Evolutionary conservation across 306 rosid species (phyloP).

Genomic region (Elaeagnus macrophylla): DNA sequence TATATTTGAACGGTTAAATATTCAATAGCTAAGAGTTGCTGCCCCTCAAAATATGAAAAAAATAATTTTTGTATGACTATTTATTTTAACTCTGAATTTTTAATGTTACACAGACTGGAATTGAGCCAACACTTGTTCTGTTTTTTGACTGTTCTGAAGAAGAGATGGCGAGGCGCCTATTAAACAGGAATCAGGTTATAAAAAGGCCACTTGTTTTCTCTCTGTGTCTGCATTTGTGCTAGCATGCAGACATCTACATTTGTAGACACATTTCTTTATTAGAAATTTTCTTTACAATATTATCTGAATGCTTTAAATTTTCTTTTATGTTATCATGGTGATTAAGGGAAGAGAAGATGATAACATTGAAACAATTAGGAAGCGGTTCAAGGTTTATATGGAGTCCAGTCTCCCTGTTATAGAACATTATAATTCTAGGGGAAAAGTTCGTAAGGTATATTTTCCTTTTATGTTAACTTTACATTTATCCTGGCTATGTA

Average conservation of each 20-base stretch:
- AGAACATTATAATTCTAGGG: slow-evolving; percentile 57
- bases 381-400: slow-evolving; percentile 80
- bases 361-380: slow-evolving; percentile 91
- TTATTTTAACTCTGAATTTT: slow-evolving; percentile 9
- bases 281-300: neutral
- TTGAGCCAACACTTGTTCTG: slow-evolving; percentile 75
- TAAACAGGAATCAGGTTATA: slow-evolving; percentile 76
- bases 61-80: neutral
- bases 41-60: neutral
- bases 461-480: slow-evolving; percentile 3
- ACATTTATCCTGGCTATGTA: neutral
- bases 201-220: slow-evolving; percentile 9
- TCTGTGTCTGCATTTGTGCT: neutral
- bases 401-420: slow-evolving; percentile 89
- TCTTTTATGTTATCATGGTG: slow-evolving; percentile 12
- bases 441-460: slow-evolving; percentile 76
- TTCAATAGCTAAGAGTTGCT: too few relatives aligned
- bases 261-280: neutral
- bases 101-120: slow-evolving; percentile 64
- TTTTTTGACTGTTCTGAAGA: slow-evolving; percentile 79
- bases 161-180: slow-evolving; percentile 90
- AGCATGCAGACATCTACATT: neutral
- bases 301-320: neutral
- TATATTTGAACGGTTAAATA: slow-evolving; percentile 6
- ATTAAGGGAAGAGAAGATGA: slow-evolving; percentile 85